A percentile compares a stretch with the other conserved stretches of the same genome.
These are phyloP conservation scores for Dentipellis fragilis DNA, from an alignment of 768 basidiomycete genomes.

Conservation along the genomic window DNA sequence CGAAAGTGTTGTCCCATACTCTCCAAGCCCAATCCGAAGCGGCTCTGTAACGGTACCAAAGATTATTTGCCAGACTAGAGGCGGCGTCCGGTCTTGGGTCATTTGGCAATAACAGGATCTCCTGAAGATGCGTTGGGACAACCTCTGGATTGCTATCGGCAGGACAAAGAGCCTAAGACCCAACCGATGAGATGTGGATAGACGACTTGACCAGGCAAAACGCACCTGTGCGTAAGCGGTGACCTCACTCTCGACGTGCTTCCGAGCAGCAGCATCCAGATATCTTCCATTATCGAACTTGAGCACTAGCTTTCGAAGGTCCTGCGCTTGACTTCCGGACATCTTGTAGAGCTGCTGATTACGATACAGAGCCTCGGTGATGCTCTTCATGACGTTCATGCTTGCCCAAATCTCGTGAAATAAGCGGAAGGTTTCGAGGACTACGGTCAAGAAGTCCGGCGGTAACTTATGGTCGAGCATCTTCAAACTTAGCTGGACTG, in stretches of 20 bases:
- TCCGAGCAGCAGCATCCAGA: slow-evolving; percentile 43
- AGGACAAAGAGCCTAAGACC: slow-evolving; percentile 30
- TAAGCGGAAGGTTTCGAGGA: slow-evolving; percentile 65
- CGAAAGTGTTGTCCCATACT: slow-evolving; percentile 76
- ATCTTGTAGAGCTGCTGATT: slow-evolving; percentile 56
- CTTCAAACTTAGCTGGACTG: slow-evolving; percentile 22
- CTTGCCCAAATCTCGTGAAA: slow-evolving; percentile 70
- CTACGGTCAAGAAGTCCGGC: slow-evolving; percentile 42
- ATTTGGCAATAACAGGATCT: slow-evolving; percentile 56
- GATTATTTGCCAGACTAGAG: slow-evolving; percentile 58
- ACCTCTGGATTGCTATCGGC: slow-evolving; percentile 22
- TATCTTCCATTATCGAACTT: slow-evolving; percentile 55
- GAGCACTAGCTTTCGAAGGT: slow-evolving; percentile 50
- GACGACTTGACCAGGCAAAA: background rate
- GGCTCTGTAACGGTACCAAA: slow-evolving; percentile 78
- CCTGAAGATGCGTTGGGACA: slow-evolving; percentile 37
- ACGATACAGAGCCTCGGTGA: slow-evolving; percentile 49
- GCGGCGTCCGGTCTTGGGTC: slow-evolving; percentile 52
- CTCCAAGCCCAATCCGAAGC: slow-evolving; percentile 71
- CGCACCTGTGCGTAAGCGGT: slow-evolving; percentile 52
- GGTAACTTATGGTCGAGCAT: slow-evolving; percentile 44
- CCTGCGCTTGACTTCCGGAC: slow-evolving; percentile 55
- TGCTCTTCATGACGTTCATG: slow-evolving; percentile 50
- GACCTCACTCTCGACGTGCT: slow-evolving; percentile 52
- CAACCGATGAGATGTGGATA: background rate